A percentile compares a stretch with the other conserved stretches of the same genome.
These are phyloP conservation scores for Penicillium crystallinum DNA, from an alignment of 495 filamentous ascomycete species.

Conservation along the genomic window DNA sequence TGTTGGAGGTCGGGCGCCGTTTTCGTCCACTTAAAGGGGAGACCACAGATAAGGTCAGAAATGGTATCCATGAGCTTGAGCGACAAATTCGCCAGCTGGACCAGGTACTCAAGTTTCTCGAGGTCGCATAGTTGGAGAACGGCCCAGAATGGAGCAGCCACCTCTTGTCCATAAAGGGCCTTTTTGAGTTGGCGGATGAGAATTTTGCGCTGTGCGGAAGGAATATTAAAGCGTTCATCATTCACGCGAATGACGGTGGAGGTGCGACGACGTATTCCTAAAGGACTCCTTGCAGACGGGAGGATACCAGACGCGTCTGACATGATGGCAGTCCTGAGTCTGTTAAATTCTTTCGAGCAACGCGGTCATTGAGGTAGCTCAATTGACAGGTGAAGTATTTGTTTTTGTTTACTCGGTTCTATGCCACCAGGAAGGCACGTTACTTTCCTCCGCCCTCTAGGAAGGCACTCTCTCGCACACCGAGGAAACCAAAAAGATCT, in stretches of 20 bases:
- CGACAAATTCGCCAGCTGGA: conserved; percentile 1
- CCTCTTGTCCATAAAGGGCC: not conserved
- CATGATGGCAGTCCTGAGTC: not conserved
- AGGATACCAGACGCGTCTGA: not conserved
- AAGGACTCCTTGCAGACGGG: not conserved
- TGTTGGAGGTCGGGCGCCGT: not conserved
- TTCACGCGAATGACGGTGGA: not conserved
- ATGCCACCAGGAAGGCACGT: too few species aligned
- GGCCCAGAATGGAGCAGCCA: conserved; percentile 10
- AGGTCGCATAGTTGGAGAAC: conserved; percentile 10
- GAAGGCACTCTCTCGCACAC: not conserved
- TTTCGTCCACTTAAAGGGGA: conserved; percentile 5
- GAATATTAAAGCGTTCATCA: conserved; percentile 3
- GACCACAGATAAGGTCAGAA: not conserved
- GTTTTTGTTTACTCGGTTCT: too few species aligned
- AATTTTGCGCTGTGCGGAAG: not conserved
- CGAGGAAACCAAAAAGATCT: not conserved
- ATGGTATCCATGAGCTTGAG: not conserved
- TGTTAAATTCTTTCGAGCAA: too few species aligned
- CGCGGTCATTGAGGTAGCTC: too few species aligned
- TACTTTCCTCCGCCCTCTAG: not conserved
- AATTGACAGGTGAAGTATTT: too few species aligned
- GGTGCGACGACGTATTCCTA: not conserved
- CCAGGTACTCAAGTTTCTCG: conserved; percentile 1
- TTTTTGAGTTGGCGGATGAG: not conserved